A percentile compares a stretch with the other conserved stretches of the same genome.
These are phyloP conservation scores for Oldenlandia corymbosa DNA, from an alignment of 257 asterid genomes.

Conservation along the genomic window DNA sequence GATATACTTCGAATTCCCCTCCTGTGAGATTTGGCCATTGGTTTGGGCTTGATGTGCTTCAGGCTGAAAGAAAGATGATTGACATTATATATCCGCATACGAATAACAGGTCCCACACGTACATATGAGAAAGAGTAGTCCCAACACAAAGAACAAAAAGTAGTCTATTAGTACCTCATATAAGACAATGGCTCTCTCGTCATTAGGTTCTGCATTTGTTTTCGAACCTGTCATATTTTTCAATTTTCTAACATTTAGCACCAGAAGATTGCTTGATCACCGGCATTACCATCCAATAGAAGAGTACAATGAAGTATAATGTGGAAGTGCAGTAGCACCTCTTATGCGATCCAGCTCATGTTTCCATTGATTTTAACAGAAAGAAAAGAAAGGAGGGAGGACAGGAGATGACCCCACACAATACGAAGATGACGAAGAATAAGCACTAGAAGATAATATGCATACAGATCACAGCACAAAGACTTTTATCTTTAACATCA, in stretches of 20 bases:
- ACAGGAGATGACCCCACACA: not conserved
- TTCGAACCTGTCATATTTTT: constrained; percentile 48
- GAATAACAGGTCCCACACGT: no score
- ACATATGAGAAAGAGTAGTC: constrained; percentile 5
- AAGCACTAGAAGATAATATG: not conserved
- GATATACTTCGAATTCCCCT: constrained; percentile 67
- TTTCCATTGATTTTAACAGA: not conserved
- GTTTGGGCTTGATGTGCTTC: constrained; percentile 48
- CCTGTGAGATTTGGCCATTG: constrained; percentile 41
- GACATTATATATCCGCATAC: not conserved
- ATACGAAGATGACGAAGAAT: not conserved
- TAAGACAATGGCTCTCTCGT: constrained; percentile 81
- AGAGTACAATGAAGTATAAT: not conserved
- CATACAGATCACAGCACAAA: constrained; percentile 4
- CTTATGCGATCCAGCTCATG: not conserved
- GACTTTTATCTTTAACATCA: constrained; percentile 7
- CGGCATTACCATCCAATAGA: not conserved
- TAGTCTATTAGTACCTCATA: constrained; percentile 53
- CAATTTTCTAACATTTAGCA: constrained; percentile 18
- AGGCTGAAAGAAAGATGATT: constrained; percentile 50
- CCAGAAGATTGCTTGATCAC: not conserved
- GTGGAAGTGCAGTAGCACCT: not conserved
- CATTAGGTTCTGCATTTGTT: constrained; percentile 35
- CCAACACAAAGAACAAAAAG: constrained; percentile 2
- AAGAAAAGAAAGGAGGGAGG: not conserved